Evolutionary conservation across 2,329 filamentous ascomycete species (phyloP).

Genomic region (Sporothrix brunneoviolacea): DNA sequence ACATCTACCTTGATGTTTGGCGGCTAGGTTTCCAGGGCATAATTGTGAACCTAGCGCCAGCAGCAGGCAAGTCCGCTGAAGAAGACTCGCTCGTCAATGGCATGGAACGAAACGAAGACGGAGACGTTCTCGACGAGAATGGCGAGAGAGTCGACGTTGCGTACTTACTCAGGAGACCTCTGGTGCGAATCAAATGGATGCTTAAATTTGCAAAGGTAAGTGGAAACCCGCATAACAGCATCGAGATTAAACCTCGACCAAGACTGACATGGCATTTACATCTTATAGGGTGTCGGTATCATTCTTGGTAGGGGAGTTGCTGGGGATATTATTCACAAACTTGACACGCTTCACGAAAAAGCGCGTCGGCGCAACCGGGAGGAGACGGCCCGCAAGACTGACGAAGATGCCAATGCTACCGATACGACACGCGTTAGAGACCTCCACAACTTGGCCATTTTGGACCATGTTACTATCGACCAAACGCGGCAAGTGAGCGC

Average conservation of each 20-base stretch:
- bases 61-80: conserved; percentile 45
- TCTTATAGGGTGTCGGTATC: conserved; percentile 51
- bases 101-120: conserved; percentile 55
- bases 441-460: conserved; percentile 65
- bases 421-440: conserved; percentile 77
- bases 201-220: conserved; percentile 71
- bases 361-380: conserved; percentile 61
- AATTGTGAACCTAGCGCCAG: conserved; percentile 82
- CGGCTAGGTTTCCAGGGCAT: conserved; percentile 90
- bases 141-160: conserved; percentile 92
- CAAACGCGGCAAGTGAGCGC: conserved; percentile 75
- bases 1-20: conserved; percentile 82
- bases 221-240: not conserved
- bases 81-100: conserved; percentile 54
- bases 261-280: conserved; percentile 27
- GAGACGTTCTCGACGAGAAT: conserved; percentile 62
- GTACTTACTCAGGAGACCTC: conserved; percentile 80
- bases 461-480: conserved; percentile 66
- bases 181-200: conserved; percentile 83
- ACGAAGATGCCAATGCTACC: conserved; percentile 79
- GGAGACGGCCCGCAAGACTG: conserved; percentile 64
- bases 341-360: conserved; percentile 67
- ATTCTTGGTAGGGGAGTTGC: conserved; percentile 46
- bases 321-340: conserved; percentile 52
- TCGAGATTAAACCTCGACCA: too few species aligned